Base-by-base conservation (phyloP, 2,329 filamentous ascomycete genomes). In the Botrytis sinoallii region DNA sequence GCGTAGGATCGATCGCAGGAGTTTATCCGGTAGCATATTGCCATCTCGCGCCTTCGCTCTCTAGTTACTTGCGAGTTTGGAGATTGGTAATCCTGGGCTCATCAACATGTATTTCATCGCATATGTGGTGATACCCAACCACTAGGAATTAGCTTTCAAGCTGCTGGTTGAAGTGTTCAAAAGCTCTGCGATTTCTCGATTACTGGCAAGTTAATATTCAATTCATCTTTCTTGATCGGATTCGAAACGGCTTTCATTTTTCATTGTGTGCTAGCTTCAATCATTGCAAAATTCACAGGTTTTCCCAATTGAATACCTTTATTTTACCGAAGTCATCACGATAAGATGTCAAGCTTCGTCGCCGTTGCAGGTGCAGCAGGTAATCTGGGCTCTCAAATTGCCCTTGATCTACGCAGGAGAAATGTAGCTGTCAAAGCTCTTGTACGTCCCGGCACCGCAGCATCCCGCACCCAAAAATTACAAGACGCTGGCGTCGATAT, bases 351-450 rank as follows among this genome's bases (percentile, higher is more conserved):
- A 38, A 65, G 32, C n/a, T 74, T 73, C 46, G 46, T 74, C 42
- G 73, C 65, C 7, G 65, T 74, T 40, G 73, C 73, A 73, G 73
- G 73, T 40, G 73, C 73, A 40, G 57, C 73, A 48, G 73, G 73
- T n/a, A 38, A 70, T 46, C 70, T 74, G 18, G 73, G 73, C 57
- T 73, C 73, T 32, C 48, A 65, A 42, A 74, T 74, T 59, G 70
- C 73, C n/a, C 46, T 73, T 22, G 40, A 55, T 8, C 44, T 74
- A n/a, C 73, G 70, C 48, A 70, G 70, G 46, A 68, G 70, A 70
- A 74, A 74, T 70, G 55, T 73, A 29, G 71, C 71, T 14, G 73
- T 74, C 44, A 73, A 70, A 46, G 73, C 73, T 22, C 73, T 74
- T 40, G 70, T 74, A 3, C 73, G 73, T 46, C 73, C 71, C n/a